Evolutionary conservation across 208 protist genomes (phyloP).

Genomic region (Leishmania mexicana): DNA sequence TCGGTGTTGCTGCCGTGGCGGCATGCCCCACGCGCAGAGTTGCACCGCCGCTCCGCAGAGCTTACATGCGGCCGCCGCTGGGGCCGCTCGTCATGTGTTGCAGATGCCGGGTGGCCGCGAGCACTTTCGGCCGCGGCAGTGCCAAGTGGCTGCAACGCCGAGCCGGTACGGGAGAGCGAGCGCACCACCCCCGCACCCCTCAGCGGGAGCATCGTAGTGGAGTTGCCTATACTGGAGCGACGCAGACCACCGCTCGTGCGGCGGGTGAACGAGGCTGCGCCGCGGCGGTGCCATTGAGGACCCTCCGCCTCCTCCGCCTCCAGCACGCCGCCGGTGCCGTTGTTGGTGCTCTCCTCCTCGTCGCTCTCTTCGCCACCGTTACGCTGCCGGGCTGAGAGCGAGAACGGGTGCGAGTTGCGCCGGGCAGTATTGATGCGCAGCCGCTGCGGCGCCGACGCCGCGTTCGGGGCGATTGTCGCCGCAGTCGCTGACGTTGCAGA

Average conservation of each 20-base stretch:
- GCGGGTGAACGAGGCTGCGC: not conserved
- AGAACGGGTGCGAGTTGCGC: constrained; percentile 16
- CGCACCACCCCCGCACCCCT: constrained; percentile 22
- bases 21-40: constrained; percentile 18
- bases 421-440: not conserved
- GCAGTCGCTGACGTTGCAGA: not conserved
- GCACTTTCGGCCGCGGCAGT: not conserved
- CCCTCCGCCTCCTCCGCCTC: not conserved
- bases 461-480: not conserved
- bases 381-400: constrained; percentile 8
- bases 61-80: not conserved
- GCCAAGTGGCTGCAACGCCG: not conserved
- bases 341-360: not conserved
- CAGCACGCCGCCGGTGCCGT: not conserved
- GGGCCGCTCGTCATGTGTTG: constrained; percentile 12
- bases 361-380: not conserved
- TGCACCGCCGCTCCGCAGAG: constrained; percentile 18
- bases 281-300: not conserved
- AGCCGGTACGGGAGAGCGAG: constrained; percentile 1
- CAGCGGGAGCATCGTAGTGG: not conserved
- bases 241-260: constrained; percentile 7
- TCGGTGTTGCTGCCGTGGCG: constrained; percentile 1
- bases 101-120: not conserved
- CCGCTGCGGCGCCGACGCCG: not conserved
- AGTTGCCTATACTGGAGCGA: constrained; percentile 12